A percentile compares a stretch with the other conserved stretches of the same genome.
Conservation (phyloP, 2,329 filamentous ascomycete species). For the Aspergillus pseudoterreus region DNA sequence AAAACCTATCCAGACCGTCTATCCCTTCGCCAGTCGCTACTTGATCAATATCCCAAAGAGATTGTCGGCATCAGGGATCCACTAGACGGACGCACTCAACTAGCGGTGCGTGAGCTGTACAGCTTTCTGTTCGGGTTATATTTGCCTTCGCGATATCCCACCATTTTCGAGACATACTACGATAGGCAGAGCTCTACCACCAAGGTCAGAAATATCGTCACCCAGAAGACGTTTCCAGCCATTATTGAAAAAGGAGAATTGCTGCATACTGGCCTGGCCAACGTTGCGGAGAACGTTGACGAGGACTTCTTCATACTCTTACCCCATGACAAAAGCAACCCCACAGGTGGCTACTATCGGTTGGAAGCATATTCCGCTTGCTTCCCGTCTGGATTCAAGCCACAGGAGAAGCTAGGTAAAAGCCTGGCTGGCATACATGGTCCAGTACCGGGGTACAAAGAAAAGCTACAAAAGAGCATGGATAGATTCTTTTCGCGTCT, state of each 20-base stretch:
- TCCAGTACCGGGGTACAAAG: constrained; percentile 23
- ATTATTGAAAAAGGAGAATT: not conserved
- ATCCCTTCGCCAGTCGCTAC: not conserved
- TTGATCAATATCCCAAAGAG: not conserved
- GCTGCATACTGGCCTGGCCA: not conserved
- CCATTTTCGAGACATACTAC: not conserved
- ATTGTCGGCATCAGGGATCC: not conserved
- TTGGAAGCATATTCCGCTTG: constrained; percentile 15
- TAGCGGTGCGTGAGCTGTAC: constrained; percentile 2
- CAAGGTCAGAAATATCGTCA: not conserved
- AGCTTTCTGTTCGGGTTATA: not conserved
- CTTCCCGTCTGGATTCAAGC: constrained; percentile 18
- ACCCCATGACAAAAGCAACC: not conserved
- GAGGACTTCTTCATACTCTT: constrained; percentile 3
- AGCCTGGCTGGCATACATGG: constrained; percentile 16
- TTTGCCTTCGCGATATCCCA: not conserved
- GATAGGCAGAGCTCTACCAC: not conserved
- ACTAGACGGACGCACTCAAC: too few species aligned
- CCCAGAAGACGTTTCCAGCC: not conserved
- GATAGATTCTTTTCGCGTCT: constrained; percentile 26
- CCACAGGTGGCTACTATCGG: constrained; percentile 4
- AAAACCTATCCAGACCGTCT: constrained; percentile 3
- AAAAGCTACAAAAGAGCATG: constrained; percentile 28
- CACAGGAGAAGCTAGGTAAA: constrained; percentile 12
- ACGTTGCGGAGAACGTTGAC: not conserved